Conservation (phyloP, 176 grass and related monocot genomes). For the Oryza brachyantha region DNA sequence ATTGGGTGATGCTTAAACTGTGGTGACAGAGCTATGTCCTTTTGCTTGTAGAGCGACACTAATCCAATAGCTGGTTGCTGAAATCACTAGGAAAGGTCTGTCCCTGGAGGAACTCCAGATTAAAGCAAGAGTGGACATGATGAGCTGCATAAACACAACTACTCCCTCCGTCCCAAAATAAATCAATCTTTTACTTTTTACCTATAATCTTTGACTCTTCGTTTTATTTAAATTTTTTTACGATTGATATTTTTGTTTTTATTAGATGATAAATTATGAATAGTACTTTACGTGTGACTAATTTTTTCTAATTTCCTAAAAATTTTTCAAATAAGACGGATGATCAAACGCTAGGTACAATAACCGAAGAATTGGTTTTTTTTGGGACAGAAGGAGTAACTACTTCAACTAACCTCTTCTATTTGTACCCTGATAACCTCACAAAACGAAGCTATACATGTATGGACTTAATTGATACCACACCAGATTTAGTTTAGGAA, state of each 20-base stretch:
- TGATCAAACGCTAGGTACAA: too few species aligned
- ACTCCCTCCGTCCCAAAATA: too few species aligned
- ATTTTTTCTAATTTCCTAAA: too few species aligned
- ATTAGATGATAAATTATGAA: too few species aligned
- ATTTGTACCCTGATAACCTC: neutral
- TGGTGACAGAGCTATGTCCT: neutral
- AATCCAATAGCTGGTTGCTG: neutral
- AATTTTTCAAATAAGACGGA: too few species aligned
- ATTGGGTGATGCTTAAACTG: constrained; percentile 19
- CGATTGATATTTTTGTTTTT: too few species aligned
- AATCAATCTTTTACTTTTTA: too few species aligned
- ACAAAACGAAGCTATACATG: neutral
- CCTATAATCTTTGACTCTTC: too few species aligned
- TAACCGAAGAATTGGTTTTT: too few species aligned
- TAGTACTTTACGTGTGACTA: too few species aligned
- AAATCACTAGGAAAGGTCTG: neutral
- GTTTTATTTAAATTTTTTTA: too few species aligned
- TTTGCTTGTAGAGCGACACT: neutral
- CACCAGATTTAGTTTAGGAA: neutral
- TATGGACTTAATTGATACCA: neutral
- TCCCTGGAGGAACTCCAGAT: neutral
- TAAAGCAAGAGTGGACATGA: neutral
- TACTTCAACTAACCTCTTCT: neutral
- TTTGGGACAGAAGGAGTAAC: too few species aligned
- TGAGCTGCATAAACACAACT: neutral